These are phyloP conservation scores for Geotrichum citri-aurantii DNA, from an alignment of 1,139 yeast genomes.

Conservation along the genomic window DNA sequence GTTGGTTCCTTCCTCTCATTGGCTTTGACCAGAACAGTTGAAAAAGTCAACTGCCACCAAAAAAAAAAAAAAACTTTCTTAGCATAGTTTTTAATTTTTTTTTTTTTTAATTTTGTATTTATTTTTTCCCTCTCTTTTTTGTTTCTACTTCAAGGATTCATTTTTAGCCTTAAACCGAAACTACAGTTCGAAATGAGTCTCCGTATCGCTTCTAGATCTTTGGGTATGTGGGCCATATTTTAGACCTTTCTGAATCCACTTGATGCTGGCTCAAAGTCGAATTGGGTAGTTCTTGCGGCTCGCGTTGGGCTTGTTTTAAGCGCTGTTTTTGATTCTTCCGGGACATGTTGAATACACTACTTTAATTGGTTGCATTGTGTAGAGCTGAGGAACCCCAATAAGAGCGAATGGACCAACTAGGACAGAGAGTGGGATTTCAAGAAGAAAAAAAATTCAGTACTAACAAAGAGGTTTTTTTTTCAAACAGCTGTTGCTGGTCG, in stretches of 20 bases:
- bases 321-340: not conserved
- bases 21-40: not conserved
- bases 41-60: not conserved
- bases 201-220: slow-evolving; percentile 28
- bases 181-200: slow-evolving; percentile 25
- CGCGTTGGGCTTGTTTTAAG: not conserved
- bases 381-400: not conserved
- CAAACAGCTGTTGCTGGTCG: slow-evolving; percentile 18
- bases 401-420: not conserved
- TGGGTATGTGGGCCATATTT: slow-evolving; percentile 23
- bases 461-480: not conserved
- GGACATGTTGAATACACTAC: not conserved
- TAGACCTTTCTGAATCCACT: not conserved
- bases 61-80: not conserved
- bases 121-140: not conserved
- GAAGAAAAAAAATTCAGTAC: not conserved
- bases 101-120: not conserved
- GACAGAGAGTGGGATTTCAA: not conserved
- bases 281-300: not conserved
- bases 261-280: not conserved
- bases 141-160: not conserved
- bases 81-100: not conserved
- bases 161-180: not conserved
- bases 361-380: not conserved
- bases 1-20: not conserved